phyloP scores from a whole-genome alignment of 2,329 filamentous ascomycete species.

The Setomelanomma holmii region DNA sequence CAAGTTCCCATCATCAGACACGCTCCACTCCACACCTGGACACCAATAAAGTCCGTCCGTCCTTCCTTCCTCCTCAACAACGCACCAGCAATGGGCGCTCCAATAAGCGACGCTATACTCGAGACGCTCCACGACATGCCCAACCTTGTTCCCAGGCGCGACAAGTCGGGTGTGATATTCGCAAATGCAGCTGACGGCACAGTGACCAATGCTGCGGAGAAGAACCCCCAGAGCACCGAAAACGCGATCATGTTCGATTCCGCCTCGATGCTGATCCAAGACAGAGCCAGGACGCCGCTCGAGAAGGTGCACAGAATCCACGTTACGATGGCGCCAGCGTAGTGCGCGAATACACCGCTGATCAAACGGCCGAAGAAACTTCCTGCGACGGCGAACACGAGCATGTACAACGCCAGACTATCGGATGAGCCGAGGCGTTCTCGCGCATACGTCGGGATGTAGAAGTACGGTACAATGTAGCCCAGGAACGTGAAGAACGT shows the following conservation, averaged over 20 bases:
- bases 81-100: conserved; percentile 46
- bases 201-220: conserved; percentile 47
- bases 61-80: conserved; percentile 35
- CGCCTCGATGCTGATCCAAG: conserved; percentile 42
- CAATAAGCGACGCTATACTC: conserved; percentile 44
- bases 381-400: conserved; percentile 40
- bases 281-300: conserved; percentile 37
- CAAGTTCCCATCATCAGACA: conserved; percentile 40
- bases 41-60: conserved; percentile 36
- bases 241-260: conserved; percentile 41
- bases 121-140: conserved; percentile 49
- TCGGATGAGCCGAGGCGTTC: conserved; percentile 39
- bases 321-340: conserved; percentile 40
- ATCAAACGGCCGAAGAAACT: conserved; percentile 46
- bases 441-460: conserved; percentile 45
- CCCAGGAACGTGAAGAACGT: conserved; percentile 46
- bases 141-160: conserved; percentile 42
- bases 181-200: conserved; percentile 47
- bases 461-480: conserved; percentile 49
- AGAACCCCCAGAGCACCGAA: conserved; percentile 47
- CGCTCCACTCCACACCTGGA: conserved; percentile 46
- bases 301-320: conserved; percentile 41
- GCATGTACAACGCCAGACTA: conserved; percentile 40
- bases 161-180: conserved; percentile 46
- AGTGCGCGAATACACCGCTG: conserved; percentile 41